phyloP scores from a whole-genome alignment of 73 alveolate species.

The Tetrahymena thermophila region DNA sequence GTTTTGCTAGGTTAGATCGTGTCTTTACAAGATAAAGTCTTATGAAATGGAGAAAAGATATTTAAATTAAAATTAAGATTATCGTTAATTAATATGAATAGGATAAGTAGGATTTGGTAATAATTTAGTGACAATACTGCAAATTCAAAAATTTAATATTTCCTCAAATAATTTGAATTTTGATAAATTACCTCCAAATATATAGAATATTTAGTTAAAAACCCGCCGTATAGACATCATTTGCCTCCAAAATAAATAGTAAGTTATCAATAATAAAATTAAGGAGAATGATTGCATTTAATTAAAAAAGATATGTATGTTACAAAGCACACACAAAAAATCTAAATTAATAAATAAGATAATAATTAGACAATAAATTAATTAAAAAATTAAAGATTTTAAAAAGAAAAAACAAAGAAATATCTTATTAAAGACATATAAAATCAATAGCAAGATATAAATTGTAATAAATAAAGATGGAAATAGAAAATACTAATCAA shows the following conservation, averaged over 20 bases:
- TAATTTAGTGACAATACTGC: background rate
- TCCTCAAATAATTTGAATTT: background rate
- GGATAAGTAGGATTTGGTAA: background rate
- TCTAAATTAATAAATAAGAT: background rate
- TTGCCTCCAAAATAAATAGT: background rate
- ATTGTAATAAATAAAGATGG: background rate
- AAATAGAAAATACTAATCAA: background rate
- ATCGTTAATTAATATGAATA: background rate
- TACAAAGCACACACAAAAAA: background rate
- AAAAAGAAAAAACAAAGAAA: background rate
- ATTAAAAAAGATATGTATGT: background rate
- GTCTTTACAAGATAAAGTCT: no score
- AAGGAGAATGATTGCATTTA: background rate
- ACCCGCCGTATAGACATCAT: background rate
- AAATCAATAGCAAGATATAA: background rate
- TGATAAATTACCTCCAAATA: background rate
- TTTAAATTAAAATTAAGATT: no score
- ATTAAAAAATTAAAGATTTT: background rate
- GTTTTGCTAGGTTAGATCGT: no score
- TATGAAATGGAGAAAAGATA: background rate
- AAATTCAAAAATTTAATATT: background rate
- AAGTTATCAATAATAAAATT: background rate
- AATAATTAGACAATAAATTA: background rate
- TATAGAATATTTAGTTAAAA: background rate
- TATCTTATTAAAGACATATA: background rate